Evolutionary conservation across 2,329 filamentous ascomycete genomes (phyloP), one percentile per base, ranked within the genome.

Genomic region (Zelopaecilomyces penicillatus): DNA sequence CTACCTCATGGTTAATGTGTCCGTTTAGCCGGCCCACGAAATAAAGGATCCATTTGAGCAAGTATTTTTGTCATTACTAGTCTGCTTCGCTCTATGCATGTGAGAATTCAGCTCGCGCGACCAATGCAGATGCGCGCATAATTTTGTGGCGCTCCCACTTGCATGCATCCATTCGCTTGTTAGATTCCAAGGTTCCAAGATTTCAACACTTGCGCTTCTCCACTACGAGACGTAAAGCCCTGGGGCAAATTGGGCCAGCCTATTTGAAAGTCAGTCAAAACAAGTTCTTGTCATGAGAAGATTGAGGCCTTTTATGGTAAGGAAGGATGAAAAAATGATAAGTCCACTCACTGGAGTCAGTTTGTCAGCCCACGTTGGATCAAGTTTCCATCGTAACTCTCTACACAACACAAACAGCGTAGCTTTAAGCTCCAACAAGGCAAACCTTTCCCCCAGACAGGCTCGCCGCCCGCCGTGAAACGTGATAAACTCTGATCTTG

Each of bases 381-480:
- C 62, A 34, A 65, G 41, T 5, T 37, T 49, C 62, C 62, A 65
- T 19, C 46, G 40, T 12, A 63, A 37, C 31, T 48, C 48, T 33
- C 47, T 49, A n/a, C 63, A 47, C 40, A 65, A 48, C 37, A 59
- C 55, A 6, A 60, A 56, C 36, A 67, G 48, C 0, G 63, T 62
- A 10, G 62, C 55, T 31, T 63, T 58, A 33, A 66, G 52, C 45
- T 66, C 55, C 38, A 65, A 48, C 55, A 69, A 50, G 5, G 65
- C 66, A 45, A 66, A 69, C 36, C 57, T 58, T 52, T 68, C 62
- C 1, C 67, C 67, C 29, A 70, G 50, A 48, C 67, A 70, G 5
- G 62, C 62, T 36, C 67, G 54, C 9, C 57, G 54, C 5, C 65
- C 65, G 8, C 66, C 65, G 39, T 70, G 65, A 46, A 70, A 70